These are phyloP conservation scores for Plantago coronopus DNA, from an alignment of 305 asterid species.

Conservation along the genomic window DNA sequence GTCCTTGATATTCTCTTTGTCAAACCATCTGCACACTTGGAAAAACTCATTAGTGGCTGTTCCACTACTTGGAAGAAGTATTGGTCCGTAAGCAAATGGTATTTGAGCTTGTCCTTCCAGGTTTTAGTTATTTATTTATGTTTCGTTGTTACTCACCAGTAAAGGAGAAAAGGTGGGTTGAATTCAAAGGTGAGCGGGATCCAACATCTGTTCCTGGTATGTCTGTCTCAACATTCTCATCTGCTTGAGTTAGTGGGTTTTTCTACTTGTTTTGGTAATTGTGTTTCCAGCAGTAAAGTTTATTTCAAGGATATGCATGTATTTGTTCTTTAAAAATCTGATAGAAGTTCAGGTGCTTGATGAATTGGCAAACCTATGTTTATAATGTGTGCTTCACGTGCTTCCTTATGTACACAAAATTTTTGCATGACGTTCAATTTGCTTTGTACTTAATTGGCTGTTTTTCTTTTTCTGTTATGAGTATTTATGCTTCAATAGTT, in stretches of 20 bases:
- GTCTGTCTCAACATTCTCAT: conserved; percentile 20
- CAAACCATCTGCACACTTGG: too few relatives aligned
- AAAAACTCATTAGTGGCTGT: neutral
- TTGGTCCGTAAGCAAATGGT: conserved; percentile 8
- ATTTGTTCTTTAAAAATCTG: too few relatives aligned
- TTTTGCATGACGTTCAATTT: conserved; percentile 7
- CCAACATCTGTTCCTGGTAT: conserved; percentile 87
- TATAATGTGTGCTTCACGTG: conserved; percentile 2
- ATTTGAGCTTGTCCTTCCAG: conserved; percentile 6
- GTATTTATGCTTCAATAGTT: conserved; percentile 44
- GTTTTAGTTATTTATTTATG: conserved; percentile 10
- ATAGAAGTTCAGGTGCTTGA: conserved; percentile 12
- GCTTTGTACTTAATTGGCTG: conserved; percentile 5
- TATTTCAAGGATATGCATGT: too few relatives aligned
- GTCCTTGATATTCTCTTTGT: too few relatives aligned
- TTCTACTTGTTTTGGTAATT: neutral
- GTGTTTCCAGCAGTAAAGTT: too few relatives aligned
- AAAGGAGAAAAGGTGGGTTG: conserved; percentile 92
- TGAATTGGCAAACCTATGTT: conserved; percentile 19
- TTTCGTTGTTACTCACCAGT: conserved; percentile 35
- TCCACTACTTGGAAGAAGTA: conserved; percentile 1
- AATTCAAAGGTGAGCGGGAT: conserved; percentile 85
- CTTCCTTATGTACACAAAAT: conserved; percentile 10
- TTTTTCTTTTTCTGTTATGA: conserved; percentile 19
- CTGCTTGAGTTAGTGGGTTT: conserved; percentile 8